Evolutionary conservation across 495 filamentous ascomycete species (phyloP).

Genomic region (Aspergillus asperescens): DNA sequence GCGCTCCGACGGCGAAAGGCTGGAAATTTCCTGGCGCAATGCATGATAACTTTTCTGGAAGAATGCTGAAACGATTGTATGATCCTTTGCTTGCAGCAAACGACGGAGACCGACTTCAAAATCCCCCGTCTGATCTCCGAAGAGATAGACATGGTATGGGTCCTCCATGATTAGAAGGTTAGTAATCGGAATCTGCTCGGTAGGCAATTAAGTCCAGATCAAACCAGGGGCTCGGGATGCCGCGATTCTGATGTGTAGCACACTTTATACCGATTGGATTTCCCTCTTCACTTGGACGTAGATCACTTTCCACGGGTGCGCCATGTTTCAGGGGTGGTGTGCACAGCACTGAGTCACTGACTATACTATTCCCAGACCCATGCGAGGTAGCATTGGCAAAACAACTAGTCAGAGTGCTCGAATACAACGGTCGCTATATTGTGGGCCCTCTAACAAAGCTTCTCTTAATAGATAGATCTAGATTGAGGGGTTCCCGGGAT

Average conservation of each 20-base stretch:
- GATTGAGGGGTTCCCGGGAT: not conserved
- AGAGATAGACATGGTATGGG: slow-evolving; percentile 45
- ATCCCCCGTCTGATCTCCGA: slow-evolving; percentile 77
- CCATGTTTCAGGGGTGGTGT: slow-evolving; percentile 8
- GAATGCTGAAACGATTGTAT: slow-evolving; percentile 60
- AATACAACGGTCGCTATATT: slow-evolving; percentile 10
- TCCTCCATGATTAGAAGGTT: slow-evolving; percentile 26
- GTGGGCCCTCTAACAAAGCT: not conserved
- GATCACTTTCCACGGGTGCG: slow-evolving; percentile 7
- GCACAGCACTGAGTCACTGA: not conserved
- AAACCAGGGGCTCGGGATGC: not conserved
- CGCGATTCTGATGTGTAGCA: slow-evolving; percentile 2
- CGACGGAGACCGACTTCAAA: slow-evolving; percentile 61
- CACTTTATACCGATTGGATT: slow-evolving; percentile 14
- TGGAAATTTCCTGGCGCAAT: slow-evolving; percentile 58
- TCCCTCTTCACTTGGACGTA: slow-evolving; percentile 3
- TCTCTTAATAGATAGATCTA: slow-evolving; percentile 5
- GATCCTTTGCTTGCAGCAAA: slow-evolving; percentile 57
- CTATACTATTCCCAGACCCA: not conserved
- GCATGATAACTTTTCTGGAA: slow-evolving; percentile 57
- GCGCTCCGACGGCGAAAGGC: slow-evolving; percentile 54
- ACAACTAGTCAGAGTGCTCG: not conserved
- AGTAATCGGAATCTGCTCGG: not conserved
- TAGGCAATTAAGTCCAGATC: not conserved
- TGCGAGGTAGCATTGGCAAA: slow-evolving; percentile 16